Evolutionary conservation across 441 rosid genomes (phyloP).

Genomic region (Gossypium trilobum): DNA sequence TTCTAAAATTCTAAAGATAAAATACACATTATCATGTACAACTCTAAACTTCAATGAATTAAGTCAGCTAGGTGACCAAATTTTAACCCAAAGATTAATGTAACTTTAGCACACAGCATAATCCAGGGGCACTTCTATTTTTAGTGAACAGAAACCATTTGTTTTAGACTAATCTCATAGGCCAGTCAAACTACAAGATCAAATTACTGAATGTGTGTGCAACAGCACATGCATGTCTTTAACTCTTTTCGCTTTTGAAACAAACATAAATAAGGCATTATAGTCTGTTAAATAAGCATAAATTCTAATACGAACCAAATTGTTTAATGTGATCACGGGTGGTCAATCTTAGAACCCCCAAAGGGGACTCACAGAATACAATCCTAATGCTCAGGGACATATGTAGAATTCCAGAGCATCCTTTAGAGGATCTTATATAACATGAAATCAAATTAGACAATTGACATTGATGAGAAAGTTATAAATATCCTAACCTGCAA

Average conservation of each 20-base stretch:
- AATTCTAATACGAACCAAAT: background rate
- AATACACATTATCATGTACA: background rate
- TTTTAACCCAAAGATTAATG: background rate
- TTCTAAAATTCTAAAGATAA: background rate
- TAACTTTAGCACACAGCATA: background rate
- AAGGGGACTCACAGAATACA: background rate
- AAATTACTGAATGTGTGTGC: background rate
- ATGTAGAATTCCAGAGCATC: background rate
- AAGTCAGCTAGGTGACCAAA: background rate
- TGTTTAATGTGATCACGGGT: background rate
- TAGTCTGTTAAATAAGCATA: background rate
- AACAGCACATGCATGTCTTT: background rate
- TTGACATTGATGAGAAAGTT: background rate
- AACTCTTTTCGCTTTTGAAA: background rate
- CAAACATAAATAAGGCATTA: background rate
- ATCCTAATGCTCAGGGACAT: background rate
- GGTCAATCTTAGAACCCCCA: background rate
- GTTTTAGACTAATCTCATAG: background rate
- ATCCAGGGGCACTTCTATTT: background rate
- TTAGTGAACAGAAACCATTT: background rate
- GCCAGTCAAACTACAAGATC: background rate
- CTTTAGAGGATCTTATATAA: background rate
- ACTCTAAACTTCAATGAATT: background rate
- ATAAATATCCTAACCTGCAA: conserved; percentile 2
- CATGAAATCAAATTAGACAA: background rate